Evolutionary conservation across 352 stramenopile species (phyloP), one percentile per base, ranked within the genome.

Genomic region (Phytopythium cucurbitacearum): DNA sequence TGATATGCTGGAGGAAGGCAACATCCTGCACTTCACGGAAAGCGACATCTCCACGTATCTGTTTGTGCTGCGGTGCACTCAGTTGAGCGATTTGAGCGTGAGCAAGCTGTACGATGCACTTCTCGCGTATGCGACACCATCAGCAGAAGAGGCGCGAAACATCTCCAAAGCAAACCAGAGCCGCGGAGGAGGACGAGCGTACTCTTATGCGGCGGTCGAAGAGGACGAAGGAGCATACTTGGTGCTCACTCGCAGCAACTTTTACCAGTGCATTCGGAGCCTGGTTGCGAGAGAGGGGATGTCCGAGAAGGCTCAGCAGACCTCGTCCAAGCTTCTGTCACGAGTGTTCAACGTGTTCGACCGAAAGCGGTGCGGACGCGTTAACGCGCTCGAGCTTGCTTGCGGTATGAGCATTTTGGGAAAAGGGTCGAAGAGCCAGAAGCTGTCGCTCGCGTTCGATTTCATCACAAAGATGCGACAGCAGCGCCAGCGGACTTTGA

Each of bases 321-420:
- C 82, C 3, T 90, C 81, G 34, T 95, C 85, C 1, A 91, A 93
- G 55, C 34, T 94, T 12, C 68, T 95, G 5, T 91, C 83, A 1
- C 72, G 85, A 7, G 57, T 95, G 9, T 95, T 94, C 36, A 91
- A 91, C 36, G 82, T 91, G 10, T 95, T 91, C 40, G 85, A 95
- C 60, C 80, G 83, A 42, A 94, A 91, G 42, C 76, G 84, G 15
- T 80, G 72, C 40, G 84, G 84, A 35, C 81, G 82, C 39, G 85
- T 94, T 37, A 92, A 94, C 51, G 85, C 80, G 0, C 57, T 95
- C 3, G 85, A 95, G 48, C 66, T 95, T n/a, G 85, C 80, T 10
- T 95, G 85, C 46, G 85, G 85, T 3, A 62, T 95, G 53, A 94
- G 80, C 51, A 94, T 95, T 47, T 47, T 95, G 12, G 85, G 85